Evolutionary conservation across 2,329 filamentous ascomycete species (phyloP).

Genomic region (Talaromyces funiculosus): DNA sequence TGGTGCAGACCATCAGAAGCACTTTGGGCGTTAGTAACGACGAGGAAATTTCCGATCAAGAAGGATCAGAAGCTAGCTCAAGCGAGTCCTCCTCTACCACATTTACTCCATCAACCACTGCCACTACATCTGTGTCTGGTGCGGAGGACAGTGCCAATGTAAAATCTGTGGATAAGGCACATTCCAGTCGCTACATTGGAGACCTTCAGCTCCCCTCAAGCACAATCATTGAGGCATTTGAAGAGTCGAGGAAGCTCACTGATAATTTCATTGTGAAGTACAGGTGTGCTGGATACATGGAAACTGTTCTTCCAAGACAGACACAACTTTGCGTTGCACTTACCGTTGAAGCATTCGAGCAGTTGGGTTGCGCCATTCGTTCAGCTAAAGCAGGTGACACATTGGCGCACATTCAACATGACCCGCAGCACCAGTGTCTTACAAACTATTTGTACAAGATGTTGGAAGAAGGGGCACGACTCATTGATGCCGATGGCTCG

Average conservation of each 20-base stretch:
- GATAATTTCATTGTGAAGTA: constrained; percentile 23
- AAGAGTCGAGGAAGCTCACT: constrained; percentile 21
- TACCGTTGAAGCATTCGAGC: constrained; percentile 27
- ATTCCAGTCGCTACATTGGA: background rate
- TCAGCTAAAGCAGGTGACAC: constrained; percentile 18
- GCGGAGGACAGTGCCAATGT: constrained; percentile 24
- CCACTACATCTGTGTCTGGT: constrained; percentile 5
- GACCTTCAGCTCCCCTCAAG: constrained; percentile 6
- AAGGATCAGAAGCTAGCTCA: background rate
- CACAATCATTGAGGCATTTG: constrained; percentile 23
- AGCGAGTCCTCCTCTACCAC: constrained; percentile 3
- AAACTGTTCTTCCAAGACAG: constrained; percentile 19
- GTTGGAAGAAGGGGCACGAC: constrained; percentile 24
- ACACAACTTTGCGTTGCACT: constrained; percentile 18
- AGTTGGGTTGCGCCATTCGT: constrained; percentile 23
- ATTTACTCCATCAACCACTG: constrained; percentile 4
- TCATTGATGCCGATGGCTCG: constrained; percentile 23
- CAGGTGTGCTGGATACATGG: constrained; percentile 18
- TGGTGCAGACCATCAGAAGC: constrained; percentile 10
- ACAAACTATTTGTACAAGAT: constrained; percentile 27
- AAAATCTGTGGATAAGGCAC: background rate
- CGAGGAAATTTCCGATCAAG: constrained; percentile 3
- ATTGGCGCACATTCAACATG: constrained; percentile 19
- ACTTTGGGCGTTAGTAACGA: background rate
- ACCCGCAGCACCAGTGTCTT: constrained; percentile 22